Conservation (phyloP, 176 grass and related monocot species). For the Rhynchospora pubera region DNA sequence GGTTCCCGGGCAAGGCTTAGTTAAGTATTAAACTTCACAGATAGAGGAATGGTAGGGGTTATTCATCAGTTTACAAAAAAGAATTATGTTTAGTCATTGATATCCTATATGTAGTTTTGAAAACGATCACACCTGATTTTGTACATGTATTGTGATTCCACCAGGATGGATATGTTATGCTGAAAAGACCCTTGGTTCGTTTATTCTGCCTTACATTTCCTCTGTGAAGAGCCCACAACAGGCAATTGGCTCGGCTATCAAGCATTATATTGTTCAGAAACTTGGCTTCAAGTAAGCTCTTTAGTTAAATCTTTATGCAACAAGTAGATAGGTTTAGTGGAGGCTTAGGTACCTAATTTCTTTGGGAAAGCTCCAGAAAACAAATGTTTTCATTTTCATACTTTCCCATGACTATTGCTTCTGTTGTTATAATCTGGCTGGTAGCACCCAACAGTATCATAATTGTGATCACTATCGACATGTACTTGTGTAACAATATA, state of each 20-base stretch:
- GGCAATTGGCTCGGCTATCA: conserved; percentile 76
- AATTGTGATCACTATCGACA: background rate
- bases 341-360: background rate
- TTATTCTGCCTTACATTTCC: conserved; percentile 88
- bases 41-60: background rate
- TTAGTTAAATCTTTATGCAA: conserved; percentile 12
- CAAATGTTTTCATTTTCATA: background rate
- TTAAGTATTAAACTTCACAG: background rate
- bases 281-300: conserved; percentile 51
- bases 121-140: background rate
- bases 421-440: background rate
- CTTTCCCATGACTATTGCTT: background rate
- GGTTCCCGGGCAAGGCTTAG: background rate
- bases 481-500: background rate
- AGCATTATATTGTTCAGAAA: conserved; percentile 68
- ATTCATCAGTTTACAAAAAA: background rate
- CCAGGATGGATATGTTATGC: conserved; percentile 99
- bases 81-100: background rate
- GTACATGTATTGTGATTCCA: background rate
- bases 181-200: conserved; percentile 97
- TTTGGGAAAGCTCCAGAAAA: background rate
- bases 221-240: conserved; percentile 98
- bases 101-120: background rate
- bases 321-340: background rate
- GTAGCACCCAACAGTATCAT: background rate